Percentiles rank a stretch among this genome's conserved stretches.
These are phyloP conservation scores for Spathaspora sp. DNA, from an alignment of 805 yeast species.

Conservation along the genomic window DNA sequence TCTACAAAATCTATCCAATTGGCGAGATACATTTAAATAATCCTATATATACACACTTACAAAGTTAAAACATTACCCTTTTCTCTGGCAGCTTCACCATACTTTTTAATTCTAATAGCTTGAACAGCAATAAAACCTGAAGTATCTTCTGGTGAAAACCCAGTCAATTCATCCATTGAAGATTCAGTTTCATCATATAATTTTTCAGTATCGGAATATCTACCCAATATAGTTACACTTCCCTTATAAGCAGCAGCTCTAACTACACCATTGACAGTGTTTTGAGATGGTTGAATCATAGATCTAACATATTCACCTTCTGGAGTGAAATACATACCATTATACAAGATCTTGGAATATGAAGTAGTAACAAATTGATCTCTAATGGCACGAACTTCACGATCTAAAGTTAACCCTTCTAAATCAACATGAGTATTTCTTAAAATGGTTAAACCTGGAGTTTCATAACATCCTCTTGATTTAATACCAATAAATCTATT, in stretches of 20 bases:
- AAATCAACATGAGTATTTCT: conserved; percentile 93
- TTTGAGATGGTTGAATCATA: conserved; percentile 93
- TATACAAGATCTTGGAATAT: conserved; percentile 86
- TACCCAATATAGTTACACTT: conserved; percentile 75
- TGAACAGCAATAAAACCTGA: conserved; percentile 97
- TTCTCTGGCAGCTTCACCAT: conserved; percentile 91
- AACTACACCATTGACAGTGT: conserved; percentile 93
- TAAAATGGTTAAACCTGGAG: conserved; percentile 94
- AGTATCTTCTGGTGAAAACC: conserved; percentile 95
- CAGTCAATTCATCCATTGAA: conserved; percentile 98
- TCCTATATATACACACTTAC: conserved; percentile 16
- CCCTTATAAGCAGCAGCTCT: conserved; percentile 95
- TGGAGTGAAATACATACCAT: conserved; percentile 97
- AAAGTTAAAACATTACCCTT: conserved; percentile 54
- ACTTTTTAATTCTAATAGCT: conserved; percentile 97
- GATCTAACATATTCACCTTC: conserved; percentile 94
- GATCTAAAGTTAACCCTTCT: conserved; percentile 94
- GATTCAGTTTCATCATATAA: conserved; percentile 97
- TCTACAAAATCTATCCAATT: conserved; percentile 3
- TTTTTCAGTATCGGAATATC: conserved; percentile 93
- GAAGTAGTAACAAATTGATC: conserved; percentile 93
- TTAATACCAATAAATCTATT: conserved; percentile 98
- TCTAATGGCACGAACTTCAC: conserved; percentile 96
- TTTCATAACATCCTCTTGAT: conserved; percentile 99
- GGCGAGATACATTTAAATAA: conserved; percentile 4